phyloP scores from a whole-genome alignment of 2,329 filamentous ascomycete genomes.

The Phyllachora maydis region DNA sequence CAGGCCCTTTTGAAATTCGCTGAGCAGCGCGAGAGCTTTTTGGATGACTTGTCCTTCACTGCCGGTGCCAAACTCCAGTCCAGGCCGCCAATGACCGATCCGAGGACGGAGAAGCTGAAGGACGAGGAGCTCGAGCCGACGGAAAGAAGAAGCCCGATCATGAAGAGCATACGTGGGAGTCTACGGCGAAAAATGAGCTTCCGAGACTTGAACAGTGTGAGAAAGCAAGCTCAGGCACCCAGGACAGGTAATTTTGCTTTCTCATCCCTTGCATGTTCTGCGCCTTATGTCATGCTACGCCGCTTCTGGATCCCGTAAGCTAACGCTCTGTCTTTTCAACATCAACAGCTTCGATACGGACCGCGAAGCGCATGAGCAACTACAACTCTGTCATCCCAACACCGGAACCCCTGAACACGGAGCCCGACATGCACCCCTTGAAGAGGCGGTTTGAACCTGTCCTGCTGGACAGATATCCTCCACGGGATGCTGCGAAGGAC shows the following conservation, averaged over 20 bases:
- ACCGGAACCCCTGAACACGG: constrained; percentile 74
- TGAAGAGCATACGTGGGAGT: constrained; percentile 53
- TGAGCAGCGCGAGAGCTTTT: constrained; percentile 79
- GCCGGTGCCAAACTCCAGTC: constrained; percentile 60
- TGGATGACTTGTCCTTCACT: constrained; percentile 78
- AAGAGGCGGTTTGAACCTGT: constrained; percentile 90
- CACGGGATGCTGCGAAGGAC: constrained; percentile 63
- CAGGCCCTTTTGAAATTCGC: constrained; percentile 86
- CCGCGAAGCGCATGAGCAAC: constrained; percentile 76
- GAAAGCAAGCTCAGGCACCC: constrained; percentile 59
- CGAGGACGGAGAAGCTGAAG: constrained; percentile 64
- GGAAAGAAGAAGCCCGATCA: constrained; percentile 31
- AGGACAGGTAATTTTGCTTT: constrained; percentile 50
- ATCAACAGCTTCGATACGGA: constrained; percentile 48
- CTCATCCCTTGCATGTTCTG: constrained; percentile 4
- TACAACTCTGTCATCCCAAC: constrained; percentile 96
- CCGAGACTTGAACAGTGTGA: constrained; percentile 85
- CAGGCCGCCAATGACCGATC: constrained; percentile 52
- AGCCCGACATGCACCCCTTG: constrained; percentile 87
- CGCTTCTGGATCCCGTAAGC: constrained; percentile 2
- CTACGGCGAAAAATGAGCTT: constrained; percentile 85
- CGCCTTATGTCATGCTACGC: constrained; percentile 2
- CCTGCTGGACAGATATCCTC: constrained; percentile 84
- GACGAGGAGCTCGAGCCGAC: constrained; percentile 41
- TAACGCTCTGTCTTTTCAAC: constrained; percentile 5